These are phyloP conservation scores for Cajanus cajan DNA, from an alignment of 306 rosid genomes.

Conservation along the genomic window DNA sequence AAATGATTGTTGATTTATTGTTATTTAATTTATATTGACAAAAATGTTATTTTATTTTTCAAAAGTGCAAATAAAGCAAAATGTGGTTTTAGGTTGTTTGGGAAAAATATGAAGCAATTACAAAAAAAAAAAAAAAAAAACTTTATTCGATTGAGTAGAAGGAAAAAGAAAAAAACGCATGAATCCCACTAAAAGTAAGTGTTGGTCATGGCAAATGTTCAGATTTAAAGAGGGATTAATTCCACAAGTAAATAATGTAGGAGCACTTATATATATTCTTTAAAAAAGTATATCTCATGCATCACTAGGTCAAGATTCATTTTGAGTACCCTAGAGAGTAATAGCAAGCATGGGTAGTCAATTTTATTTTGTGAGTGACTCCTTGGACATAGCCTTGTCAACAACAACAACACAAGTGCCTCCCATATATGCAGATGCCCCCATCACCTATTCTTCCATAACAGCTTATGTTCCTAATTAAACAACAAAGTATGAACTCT, in stretches of 20 bases:
- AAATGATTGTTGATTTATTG: too few relatives aligned
- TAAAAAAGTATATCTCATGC: neutral
- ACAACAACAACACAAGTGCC: slow-evolving; percentile 2
- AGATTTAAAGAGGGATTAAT: neutral
- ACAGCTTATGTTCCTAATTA: neutral
- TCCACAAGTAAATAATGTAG: neutral
- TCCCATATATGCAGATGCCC: neutral
- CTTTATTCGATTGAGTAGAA: too few relatives aligned
- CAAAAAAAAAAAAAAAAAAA: too few relatives aligned
- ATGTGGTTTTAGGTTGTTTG: too few relatives aligned
- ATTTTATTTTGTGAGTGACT: slow-evolving; percentile 17
- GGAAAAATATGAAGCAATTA: too few relatives aligned
- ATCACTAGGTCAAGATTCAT: neutral
- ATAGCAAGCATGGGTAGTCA: neutral
- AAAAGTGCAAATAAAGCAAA: too few relatives aligned
- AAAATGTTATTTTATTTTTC: too few relatives aligned
- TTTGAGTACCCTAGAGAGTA: neutral
- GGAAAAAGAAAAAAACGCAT: neutral
- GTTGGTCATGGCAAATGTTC: neutral
- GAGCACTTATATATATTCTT: neutral
- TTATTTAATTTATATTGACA: too few relatives aligned
- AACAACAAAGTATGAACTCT: neutral
- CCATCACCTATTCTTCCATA: neutral
- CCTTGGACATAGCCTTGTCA: neutral
- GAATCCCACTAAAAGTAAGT: neutral